Conservation (phyloP, 495 filamentous ascomycete species). For the Penicillium parvum region DNA sequence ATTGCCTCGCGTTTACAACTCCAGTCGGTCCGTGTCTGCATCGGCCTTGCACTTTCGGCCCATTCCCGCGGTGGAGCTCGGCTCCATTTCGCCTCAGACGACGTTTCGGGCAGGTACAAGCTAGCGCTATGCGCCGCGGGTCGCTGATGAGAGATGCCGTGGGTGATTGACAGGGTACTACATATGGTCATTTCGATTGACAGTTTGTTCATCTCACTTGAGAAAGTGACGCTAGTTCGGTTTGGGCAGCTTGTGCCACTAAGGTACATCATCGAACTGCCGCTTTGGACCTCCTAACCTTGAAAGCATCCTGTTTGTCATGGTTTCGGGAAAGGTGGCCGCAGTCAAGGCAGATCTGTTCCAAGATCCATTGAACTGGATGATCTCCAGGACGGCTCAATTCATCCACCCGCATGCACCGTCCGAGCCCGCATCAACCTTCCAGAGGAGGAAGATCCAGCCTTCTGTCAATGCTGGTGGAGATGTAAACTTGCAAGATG, state of each 20-base stretch:
- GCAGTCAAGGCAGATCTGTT: not conserved
- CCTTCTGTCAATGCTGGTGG: constrained; percentile 4
- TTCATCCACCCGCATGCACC: constrained; percentile 4
- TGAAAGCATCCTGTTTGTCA: constrained; percentile 6
- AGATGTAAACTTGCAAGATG: constrained; percentile 1
- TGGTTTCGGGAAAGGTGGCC: constrained; percentile 1
- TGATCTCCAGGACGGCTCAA: constrained; percentile 10
- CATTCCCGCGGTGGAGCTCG: constrained; percentile 1
- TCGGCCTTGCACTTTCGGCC: not conserved
- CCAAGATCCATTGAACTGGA: constrained; percentile 1
- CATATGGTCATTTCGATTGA: not conserved
- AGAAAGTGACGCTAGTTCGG: not conserved
- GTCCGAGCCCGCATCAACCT: constrained; percentile 18
- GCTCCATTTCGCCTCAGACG: constrained; percentile 1
- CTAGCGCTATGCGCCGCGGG: constrained; percentile 11
- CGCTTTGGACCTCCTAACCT: not conserved
- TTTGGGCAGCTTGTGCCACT: not conserved
- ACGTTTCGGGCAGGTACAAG: constrained; percentile 23
- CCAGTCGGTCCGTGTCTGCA: constrained; percentile 4
- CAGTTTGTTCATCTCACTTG: too few relatives aligned
- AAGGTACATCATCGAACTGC: not conserved
- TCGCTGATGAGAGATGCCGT: constrained; percentile 2
- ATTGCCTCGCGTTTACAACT: not conserved
- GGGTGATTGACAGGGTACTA: too few relatives aligned
- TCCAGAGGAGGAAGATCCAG: constrained; percentile 16